A percentile compares a stretch with the other conserved stretches of the same genome.
These are phyloP conservation scores for Sordariomycetes sp. DNA, from an alignment of 2,329 filamentous ascomycete species.

Conservation along the genomic window DNA sequence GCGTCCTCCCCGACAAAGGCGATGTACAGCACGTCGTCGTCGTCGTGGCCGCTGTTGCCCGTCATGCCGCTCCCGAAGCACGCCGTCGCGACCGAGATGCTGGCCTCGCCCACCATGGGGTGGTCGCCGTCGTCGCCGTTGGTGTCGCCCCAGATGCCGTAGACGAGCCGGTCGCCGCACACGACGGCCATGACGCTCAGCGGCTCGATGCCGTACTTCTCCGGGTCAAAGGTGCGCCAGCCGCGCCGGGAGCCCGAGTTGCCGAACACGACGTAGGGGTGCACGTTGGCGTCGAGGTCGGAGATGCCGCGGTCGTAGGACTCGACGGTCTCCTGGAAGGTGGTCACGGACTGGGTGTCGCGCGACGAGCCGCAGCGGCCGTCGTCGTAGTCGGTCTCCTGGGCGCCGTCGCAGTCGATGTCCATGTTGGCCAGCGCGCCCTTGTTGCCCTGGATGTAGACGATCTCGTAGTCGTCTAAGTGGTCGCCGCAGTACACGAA, in stretches of 20 bases:
- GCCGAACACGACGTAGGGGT: slow-evolving; percentile 43
- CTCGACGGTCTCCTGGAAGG: slow-evolving; percentile 29
- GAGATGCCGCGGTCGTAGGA: slow-evolving; percentile 20
- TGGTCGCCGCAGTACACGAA: slow-evolving; percentile 37
- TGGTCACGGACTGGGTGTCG: slow-evolving; percentile 34
- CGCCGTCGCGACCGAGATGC: slow-evolving; percentile 44
- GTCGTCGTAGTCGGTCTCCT: slow-evolving; percentile 26
- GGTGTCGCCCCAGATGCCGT: slow-evolving; percentile 51
- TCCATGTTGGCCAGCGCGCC: slow-evolving; percentile 42
- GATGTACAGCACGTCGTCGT: slow-evolving; percentile 50
- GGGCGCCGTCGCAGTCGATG: slow-evolving; percentile 45
- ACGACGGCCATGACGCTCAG: slow-evolving; percentile 45
- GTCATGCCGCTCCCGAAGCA: slow-evolving; percentile 43
- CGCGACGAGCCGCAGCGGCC: slow-evolving; percentile 32
- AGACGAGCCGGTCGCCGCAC: slow-evolving; percentile 38
- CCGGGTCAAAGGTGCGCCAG: slow-evolving; percentile 28
- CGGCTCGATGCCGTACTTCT: slow-evolving; percentile 31
- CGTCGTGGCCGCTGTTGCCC: slow-evolving; percentile 44
- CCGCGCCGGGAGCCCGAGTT: slow-evolving; percentile 25
- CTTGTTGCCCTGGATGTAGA: slow-evolving; percentile 35
- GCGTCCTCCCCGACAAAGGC: slow-evolving; percentile 47
- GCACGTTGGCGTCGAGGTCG: slow-evolving; percentile 39
- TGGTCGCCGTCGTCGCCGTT: slow-evolving; percentile 40
- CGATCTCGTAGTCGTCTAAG: slow-evolving; percentile 23
- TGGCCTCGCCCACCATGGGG: slow-evolving; percentile 43